Conservation (phyloP, 2,329 filamentous ascomycete genomes). For the Aspergillus spinulosporus region DNA sequence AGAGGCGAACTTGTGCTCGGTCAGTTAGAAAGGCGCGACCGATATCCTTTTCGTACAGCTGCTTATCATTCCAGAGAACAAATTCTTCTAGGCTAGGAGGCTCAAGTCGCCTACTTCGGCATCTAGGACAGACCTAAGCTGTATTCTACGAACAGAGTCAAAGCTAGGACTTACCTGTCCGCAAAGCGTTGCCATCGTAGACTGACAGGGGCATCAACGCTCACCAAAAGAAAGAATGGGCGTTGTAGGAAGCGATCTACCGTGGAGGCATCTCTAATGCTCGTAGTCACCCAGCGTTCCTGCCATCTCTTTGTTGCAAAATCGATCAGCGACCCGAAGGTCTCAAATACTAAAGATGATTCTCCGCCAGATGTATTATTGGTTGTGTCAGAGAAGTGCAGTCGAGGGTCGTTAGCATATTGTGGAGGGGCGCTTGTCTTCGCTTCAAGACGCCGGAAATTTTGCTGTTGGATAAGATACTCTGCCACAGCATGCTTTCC, state of each 20-base stretch:
- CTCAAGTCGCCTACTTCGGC: slow-evolving; percentile 48
- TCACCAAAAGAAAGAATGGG: slow-evolving; percentile 91
- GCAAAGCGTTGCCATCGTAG: slow-evolving; percentile 80
- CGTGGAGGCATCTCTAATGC: slow-evolving; percentile 70
- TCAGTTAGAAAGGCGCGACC: slow-evolving; percentile 77
- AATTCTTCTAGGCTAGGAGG: slow-evolving; percentile 60
- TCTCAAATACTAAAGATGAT: slow-evolving; percentile 54
- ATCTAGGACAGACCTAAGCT: slow-evolving; percentile 39
- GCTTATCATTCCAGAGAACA: slow-evolving; percentile 65
- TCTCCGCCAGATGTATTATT: slow-evolving; percentile 20
- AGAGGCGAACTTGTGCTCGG: slow-evolving; percentile 76
- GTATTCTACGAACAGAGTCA: background rate
- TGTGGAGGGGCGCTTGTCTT: slow-evolving; percentile 30
- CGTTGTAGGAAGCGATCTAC: slow-evolving; percentile 75
- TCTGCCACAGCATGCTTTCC: slow-evolving; percentile 88
- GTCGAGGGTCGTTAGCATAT: slow-evolving; percentile 26
- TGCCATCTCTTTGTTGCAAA: slow-evolving; percentile 85
- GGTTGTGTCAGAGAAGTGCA: slow-evolving; percentile 28
- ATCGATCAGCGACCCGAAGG: slow-evolving; percentile 69
- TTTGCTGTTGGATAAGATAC: slow-evolving; percentile 81
- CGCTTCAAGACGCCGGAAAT: slow-evolving; percentile 73
- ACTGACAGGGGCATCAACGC: slow-evolving; percentile 84
- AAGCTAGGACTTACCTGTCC: slow-evolving; percentile 50
- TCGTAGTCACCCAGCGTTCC: slow-evolving; percentile 79
- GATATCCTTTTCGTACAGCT: slow-evolving; percentile 67